Evolutionary conservation across 108 stramenopile genomes (phyloP).

Genomic region (Cyclostephanos tholiformis): DNA sequence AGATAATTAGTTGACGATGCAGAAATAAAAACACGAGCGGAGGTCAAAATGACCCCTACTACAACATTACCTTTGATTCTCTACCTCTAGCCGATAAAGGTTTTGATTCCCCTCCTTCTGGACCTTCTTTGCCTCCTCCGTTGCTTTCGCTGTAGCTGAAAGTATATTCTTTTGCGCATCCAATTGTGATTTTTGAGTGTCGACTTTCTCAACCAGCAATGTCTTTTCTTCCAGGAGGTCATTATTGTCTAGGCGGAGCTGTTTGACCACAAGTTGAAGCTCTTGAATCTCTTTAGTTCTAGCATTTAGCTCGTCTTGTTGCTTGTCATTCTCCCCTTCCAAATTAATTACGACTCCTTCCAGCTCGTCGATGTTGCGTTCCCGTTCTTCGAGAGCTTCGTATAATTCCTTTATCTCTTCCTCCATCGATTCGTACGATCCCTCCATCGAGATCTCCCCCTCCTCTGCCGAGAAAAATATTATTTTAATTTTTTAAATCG

Average conservation of each 20-base stretch:
- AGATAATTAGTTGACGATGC: background rate
- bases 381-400: slow-evolving; percentile 42
- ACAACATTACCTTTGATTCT: slow-evolving; percentile 32
- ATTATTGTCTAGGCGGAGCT: slow-evolving; percentile 36
- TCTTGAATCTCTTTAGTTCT: slow-evolving; percentile 21
- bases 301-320: slow-evolving; percentile 25
- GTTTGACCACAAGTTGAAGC: slow-evolving; percentile 23
- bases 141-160: slow-evolving; percentile 24
- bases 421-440: no score
- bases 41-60: background rate
- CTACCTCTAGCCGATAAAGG: slow-evolving; percentile 41
- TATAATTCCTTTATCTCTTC: slow-evolving; percentile 17
- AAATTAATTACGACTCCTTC: slow-evolving; percentile 24
- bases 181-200: slow-evolving; percentile 28
- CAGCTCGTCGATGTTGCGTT: slow-evolving; percentile 30
- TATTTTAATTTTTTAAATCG: background rate
- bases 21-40: background rate
- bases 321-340: slow-evolving; percentile 36
- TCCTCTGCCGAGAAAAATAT: no score
- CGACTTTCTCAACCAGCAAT: slow-evolving; percentile 31
- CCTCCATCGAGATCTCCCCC: slow-evolving; percentile 80
- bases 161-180: slow-evolving; percentile 33
- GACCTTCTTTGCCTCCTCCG: slow-evolving; percentile 27
- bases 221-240: slow-evolving; percentile 21
- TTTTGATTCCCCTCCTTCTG: slow-evolving; percentile 22